Percentiles rank a stretch among this genome's conserved stretches.
Conservation (phyloP, 305 asterid species). For the Caryopteris hybrid region DNA sequence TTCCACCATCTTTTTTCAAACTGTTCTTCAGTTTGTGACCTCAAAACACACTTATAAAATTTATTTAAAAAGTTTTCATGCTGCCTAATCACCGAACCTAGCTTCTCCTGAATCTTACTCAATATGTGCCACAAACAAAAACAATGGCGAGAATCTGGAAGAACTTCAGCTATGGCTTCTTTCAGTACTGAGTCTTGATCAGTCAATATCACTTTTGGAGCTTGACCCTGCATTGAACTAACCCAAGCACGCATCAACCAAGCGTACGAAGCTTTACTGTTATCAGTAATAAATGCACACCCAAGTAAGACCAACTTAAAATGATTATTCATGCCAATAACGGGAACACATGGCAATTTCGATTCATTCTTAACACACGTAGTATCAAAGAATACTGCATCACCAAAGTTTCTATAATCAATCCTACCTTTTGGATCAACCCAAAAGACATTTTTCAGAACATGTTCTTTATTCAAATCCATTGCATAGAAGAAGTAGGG, state of each 20-base stretch:
- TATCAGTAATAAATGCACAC: constrained; percentile 43
- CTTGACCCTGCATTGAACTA: constrained; percentile 43
- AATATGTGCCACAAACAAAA: constrained; percentile 48
- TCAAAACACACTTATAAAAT: constrained; percentile 43
- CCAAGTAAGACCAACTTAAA: constrained; percentile 42
- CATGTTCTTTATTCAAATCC: constrained; percentile 40
- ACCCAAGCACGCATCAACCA: constrained; percentile 55
- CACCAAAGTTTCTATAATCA: constrained; percentile 38
- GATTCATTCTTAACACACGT: constrained; percentile 27
- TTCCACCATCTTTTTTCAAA: constrained; percentile 48
- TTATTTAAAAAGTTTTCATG: constrained; percentile 31
- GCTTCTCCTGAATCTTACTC: constrained; percentile 42
- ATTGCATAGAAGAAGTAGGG: constrained; percentile 51
- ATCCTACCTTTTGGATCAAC: constrained; percentile 43
- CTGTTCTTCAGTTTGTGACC: constrained; percentile 40
- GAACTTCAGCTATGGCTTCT: constrained; percentile 41
- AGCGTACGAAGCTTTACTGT: constrained; percentile 35
- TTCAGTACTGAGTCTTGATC: constrained; percentile 42
- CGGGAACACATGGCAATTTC: constrained; percentile 40
- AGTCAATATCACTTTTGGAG: constrained; percentile 52
- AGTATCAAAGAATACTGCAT: constrained; percentile 44
- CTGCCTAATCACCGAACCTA: constrained; percentile 32
- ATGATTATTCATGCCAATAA: constrained; percentile 52
- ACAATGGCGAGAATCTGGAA: constrained; percentile 44
- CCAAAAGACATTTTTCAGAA: constrained; percentile 46